A percentile compares a stretch with the other conserved stretches of the same genome.
Evolutionary conservation across 768 basidiomycete species (phyloP).

Genomic region (Collybia sp.): DNA sequence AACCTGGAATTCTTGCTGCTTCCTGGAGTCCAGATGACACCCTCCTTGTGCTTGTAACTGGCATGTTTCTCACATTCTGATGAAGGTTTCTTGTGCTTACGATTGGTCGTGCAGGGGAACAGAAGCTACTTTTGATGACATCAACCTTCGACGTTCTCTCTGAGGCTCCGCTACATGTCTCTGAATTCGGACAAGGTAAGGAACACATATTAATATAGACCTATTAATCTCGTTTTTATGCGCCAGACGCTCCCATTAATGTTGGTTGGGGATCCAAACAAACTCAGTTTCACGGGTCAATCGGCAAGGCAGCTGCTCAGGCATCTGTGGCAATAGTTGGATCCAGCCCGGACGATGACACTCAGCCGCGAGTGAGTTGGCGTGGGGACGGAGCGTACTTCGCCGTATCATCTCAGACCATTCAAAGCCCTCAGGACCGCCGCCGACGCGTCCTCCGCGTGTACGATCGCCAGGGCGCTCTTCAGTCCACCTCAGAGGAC

Average conservation of each 20-base stretch:
- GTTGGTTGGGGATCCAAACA: conserved; percentile 98
- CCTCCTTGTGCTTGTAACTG: conserved; percentile 76
- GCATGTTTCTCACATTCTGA: conserved; percentile 28
- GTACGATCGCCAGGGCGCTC: conserved; percentile 65
- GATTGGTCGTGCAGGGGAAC: conserved; percentile 42
- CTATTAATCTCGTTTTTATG: too few species aligned
- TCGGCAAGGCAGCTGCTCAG: conserved; percentile 80
- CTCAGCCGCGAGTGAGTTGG: conserved; percentile 77
- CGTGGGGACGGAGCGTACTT: conserved; percentile 91
- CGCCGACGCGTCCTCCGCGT: conserved; percentile 62
- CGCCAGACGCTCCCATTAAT: conserved; percentile 80
- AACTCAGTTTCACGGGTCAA: conserved; percentile 96
- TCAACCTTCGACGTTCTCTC: conserved; percentile 84
- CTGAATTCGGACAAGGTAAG: conserved; percentile 83
- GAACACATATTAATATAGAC: not conserved
- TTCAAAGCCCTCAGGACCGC: conserved; percentile 20
- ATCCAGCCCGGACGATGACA: conserved; percentile 68
- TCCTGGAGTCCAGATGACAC: conserved; percentile 93
- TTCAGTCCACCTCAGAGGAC: conserved; percentile 84
- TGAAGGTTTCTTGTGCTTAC: not conserved
- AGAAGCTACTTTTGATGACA: conserved; percentile 85
- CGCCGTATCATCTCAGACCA: conserved; percentile 72
- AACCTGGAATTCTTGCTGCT: conserved; percentile 77
- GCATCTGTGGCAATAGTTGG: conserved; percentile 35
- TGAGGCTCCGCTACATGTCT: conserved; percentile 66